Percentiles rank a stretch among this genome's conserved stretches.
phyloP scores from a whole-genome alignment of 495 filamentous ascomycete species.

The Patellaria atrata region DNA sequence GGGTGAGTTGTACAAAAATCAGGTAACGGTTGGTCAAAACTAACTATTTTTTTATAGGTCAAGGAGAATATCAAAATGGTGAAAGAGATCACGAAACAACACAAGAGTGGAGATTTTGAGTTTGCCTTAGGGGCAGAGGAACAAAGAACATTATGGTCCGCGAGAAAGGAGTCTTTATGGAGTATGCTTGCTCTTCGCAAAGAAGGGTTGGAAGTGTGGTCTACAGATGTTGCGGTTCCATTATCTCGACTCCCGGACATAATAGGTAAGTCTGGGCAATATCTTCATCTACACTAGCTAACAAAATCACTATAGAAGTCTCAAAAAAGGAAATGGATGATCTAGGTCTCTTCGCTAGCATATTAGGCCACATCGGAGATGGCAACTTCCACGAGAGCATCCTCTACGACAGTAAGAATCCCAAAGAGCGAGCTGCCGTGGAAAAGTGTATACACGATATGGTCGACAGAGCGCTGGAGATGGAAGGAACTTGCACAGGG shows the following conservation, averaged over 20 bases:
- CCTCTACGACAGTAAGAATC: conserved; percentile 57
- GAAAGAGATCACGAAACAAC: conserved; percentile 44
- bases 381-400: conserved; percentile 90
- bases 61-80: conserved; percentile 52
- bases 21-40: neutral
- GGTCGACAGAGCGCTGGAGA: conserved; percentile 74
- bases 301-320: conserved; percentile 37
- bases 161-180: conserved; percentile 63
- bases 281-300: neutral
- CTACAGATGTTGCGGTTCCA: conserved; percentile 82
- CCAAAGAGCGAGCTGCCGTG: conserved; percentile 53
- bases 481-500: conserved; percentile 87
- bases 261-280: conserved; percentile 37
- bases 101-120: conserved; percentile 54
- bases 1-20: conserved; percentile 35
- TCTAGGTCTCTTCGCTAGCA: conserved; percentile 69
- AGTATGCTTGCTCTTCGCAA: conserved; percentile 54
- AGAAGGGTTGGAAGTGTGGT: conserved; percentile 43
- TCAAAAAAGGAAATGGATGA: conserved; percentile 83
- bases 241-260: conserved; percentile 77
- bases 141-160: conserved; percentile 58
- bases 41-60: conserved; percentile 11
- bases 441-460: conserved; percentile 73
- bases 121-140: conserved; percentile 56
- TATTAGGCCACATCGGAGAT: conserved; percentile 75